phyloP scores from a whole-genome alignment of 495 filamentous ascomycete genomes.

The Cudoniella acicularis region DNA sequence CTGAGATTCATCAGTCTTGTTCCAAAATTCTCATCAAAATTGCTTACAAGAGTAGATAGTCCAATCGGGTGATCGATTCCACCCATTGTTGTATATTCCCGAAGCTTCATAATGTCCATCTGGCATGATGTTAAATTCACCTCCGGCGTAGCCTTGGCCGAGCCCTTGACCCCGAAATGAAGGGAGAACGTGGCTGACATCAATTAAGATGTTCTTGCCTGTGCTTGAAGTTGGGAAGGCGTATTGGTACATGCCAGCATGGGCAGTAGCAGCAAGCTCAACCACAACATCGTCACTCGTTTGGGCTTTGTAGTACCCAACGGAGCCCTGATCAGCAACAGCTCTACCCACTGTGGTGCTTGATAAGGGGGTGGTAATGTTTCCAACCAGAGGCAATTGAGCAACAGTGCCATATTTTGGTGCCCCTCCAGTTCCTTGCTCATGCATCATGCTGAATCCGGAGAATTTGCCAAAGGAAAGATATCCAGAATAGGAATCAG shows the following conservation, averaged over 20 bases:
- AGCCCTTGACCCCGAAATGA: constrained; percentile 58
- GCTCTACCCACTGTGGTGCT: constrained; percentile 50
- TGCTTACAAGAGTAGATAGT: constrained; percentile 68
- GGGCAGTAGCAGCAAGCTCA: constrained; percentile 57
- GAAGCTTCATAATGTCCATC: constrained; percentile 58
- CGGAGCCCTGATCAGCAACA: constrained; percentile 44
- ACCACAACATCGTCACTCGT: constrained; percentile 49
- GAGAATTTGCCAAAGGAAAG: constrained; percentile 55
- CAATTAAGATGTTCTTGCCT: constrained; percentile 55
- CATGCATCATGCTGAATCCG: constrained; percentile 72
- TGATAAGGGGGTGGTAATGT: constrained; percentile 51
- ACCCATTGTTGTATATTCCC: constrained; percentile 61
- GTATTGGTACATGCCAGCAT: constrained; percentile 62
- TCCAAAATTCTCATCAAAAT: constrained; percentile 1
- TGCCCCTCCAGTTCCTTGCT: constrained; percentile 69
- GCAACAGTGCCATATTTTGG: constrained; percentile 71
- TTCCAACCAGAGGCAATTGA: constrained; percentile 58
- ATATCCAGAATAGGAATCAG: constrained; percentile 68
- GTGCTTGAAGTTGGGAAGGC: constrained; percentile 45
- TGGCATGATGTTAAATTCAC: constrained; percentile 52
- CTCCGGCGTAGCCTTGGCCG: constrained; percentile 63
- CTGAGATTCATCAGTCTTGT: constrained; percentile 1
- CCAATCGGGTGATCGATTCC: constrained; percentile 57
- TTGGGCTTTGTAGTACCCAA: constrained; percentile 62
- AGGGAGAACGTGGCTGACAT: constrained; percentile 68